These are phyloP conservation scores for Calonectria pauciramosa DNA, from an alignment of 2,329 filamentous ascomycete genomes.

Conservation along the genomic window DNA sequence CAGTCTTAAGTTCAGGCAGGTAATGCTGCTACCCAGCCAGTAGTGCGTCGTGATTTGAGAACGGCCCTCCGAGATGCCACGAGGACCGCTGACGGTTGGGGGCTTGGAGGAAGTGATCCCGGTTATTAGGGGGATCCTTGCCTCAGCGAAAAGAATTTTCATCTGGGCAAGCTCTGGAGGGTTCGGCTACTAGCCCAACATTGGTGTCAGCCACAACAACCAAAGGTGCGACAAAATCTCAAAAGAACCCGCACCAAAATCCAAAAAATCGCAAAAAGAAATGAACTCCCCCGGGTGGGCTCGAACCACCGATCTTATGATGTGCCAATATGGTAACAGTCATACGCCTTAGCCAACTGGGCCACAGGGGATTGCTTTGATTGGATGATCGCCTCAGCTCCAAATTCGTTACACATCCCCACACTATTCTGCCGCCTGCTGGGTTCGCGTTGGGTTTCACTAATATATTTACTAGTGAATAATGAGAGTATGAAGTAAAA, in stretches of 20 bases:
- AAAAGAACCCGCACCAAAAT: not conserved
- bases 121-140: not conserved
- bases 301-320: conserved; percentile 25
- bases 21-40: not conserved
- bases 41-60: not conserved
- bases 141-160: not conserved
- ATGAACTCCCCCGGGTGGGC: conserved; percentile 18
- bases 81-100: not conserved
- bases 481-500: not conserved
- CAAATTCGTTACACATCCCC: not conserved
- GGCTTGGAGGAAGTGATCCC: not conserved
- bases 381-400: not conserved
- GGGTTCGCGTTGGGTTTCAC: not conserved
- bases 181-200: not conserved
- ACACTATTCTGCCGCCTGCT: not conserved
- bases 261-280: not conserved
- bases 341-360: conserved; percentile 69
- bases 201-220: not conserved
- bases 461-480: not conserved
- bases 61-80: not conserved
- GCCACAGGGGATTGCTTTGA: conserved; percentile 50
- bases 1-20: not conserved
- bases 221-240: not conserved
- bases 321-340: conserved; percentile 13
- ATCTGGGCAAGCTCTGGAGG: not conserved